Conservation (phyloP, 2,329 filamentous ascomycete species). For the Ploettnerulaceae sp. region DNA sequence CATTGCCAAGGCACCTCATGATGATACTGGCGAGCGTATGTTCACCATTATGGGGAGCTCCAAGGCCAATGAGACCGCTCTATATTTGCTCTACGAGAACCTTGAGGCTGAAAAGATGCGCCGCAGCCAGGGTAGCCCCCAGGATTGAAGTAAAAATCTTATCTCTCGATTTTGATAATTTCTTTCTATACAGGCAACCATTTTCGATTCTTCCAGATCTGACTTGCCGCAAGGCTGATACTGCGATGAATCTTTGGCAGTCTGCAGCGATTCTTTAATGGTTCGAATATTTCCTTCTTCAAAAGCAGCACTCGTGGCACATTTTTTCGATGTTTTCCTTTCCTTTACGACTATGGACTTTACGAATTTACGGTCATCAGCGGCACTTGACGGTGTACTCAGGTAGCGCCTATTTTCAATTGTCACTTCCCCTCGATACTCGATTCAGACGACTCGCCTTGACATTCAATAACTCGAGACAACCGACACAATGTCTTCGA, state of each 20-base stretch:
- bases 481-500: constrained; percentile 35
- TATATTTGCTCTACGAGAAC: constrained; percentile 97
- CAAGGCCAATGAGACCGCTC: constrained; percentile 88
- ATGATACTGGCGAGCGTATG: constrained; percentile 97
- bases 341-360: constrained; percentile 34
- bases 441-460: constrained; percentile 35
- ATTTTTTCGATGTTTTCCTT: constrained; percentile 31
- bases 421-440: constrained; percentile 29
- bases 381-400: constrained; percentile 28
- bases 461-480: constrained; percentile 33
- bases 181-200: constrained; percentile 48
- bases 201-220: constrained; percentile 50
- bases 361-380: constrained; percentile 37
- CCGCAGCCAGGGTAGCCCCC: constrained; percentile 66
- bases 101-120: constrained; percentile 99
- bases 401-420: constrained; percentile 26
- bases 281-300: constrained; percentile 28
- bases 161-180: constrained; percentile 34
- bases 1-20: constrained; percentile 92
- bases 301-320: constrained; percentile 36
- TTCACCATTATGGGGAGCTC: constrained; percentile 98
- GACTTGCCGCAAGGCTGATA: constrained; percentile 58
- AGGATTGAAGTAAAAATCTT: constrained; percentile 28
- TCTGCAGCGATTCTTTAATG: constrained; percentile 32
- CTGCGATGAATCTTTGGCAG: constrained; percentile 41